Percentiles rank a stretch among this genome's conserved stretches.
Conservation (phyloP, 2,329 filamentous ascomycete genomes). For the Coniochaeta prunicola region DNA sequence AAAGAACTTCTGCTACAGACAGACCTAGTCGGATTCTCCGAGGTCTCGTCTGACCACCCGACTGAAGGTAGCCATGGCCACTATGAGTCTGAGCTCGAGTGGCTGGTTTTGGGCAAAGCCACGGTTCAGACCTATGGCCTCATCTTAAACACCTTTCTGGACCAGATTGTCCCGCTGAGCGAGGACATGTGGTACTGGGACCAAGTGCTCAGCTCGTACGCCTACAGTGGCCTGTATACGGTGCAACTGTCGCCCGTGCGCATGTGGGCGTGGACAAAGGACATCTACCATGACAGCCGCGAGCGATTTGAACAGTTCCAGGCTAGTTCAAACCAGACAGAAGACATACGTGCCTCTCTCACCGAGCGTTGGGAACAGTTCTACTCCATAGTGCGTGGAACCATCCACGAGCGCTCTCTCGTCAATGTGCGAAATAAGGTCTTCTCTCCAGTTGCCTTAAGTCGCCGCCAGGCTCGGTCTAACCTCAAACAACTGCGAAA, state of each 20-base stretch:
- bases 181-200: constrained; percentile 97
- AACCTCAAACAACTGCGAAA: constrained; percentile 68
- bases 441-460: constrained; percentile 70
- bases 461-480: constrained; percentile 64
- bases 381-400: constrained; percentile 72
- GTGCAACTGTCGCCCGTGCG: constrained; percentile 76
- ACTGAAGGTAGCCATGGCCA: constrained; percentile 14
- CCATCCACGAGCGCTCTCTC: constrained; percentile 65
- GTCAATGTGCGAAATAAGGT: constrained; percentile 64
- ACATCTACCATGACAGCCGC: constrained; percentile 59
- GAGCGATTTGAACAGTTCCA: constrained; percentile 27
- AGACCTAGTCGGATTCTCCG: constrained; percentile 33
- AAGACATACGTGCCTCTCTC: constrained; percentile 21
- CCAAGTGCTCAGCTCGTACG: constrained; percentile 71
- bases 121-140: constrained; percentile 85
- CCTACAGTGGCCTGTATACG: constrained; percentile 74
- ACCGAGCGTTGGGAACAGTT: constrained; percentile 59
- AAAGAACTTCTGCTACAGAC: constrained; percentile 56
- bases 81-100: constrained; percentile 76
- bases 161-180: constrained; percentile 75
- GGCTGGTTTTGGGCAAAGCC: constrained; percentile 85
- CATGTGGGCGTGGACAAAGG: constrained; percentile 63
- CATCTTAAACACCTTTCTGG: constrained; percentile 67
- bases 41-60: neutral
- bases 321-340: constrained; percentile 2